phyloP scores from a whole-genome alignment of 2,329 filamentous ascomycete species.

The Colletotrichum tofieldiae region DNA sequence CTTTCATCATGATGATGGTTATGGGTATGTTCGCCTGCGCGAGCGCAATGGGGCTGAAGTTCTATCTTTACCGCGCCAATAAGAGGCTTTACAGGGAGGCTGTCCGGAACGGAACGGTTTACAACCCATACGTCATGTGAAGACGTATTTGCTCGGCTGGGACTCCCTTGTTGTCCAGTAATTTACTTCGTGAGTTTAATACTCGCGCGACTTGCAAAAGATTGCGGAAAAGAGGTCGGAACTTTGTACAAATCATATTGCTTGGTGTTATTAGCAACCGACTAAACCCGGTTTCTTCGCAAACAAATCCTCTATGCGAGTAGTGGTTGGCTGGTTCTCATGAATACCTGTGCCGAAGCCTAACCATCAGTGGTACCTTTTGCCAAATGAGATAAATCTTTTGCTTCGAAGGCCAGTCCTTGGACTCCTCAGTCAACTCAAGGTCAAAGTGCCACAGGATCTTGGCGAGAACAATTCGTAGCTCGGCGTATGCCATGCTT shows the following conservation, averaged over 20 bases:
- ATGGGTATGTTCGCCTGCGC: constrained; percentile 31
- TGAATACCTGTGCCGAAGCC: not conserved
- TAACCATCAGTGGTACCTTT: constrained; percentile 43
- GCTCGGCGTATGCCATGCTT: constrained; percentile 62
- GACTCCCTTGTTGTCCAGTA: not conserved
- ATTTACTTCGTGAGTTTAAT: too few species aligned
- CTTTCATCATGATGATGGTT: constrained; percentile 47
- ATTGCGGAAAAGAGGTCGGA: not conserved
- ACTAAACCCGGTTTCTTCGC: not conserved
- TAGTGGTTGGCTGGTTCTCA: not conserved
- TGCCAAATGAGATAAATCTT: constrained; percentile 57
- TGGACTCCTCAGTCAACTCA: constrained; percentile 51
- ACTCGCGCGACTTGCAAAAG: not conserved
- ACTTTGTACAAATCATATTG: not conserved
- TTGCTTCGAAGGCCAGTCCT: constrained; percentile 56
- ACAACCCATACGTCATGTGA: constrained; percentile 44
- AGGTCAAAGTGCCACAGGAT: constrained; percentile 64
- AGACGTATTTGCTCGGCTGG: too few species aligned
- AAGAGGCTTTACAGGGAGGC: constrained; percentile 43
- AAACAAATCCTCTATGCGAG: not conserved
- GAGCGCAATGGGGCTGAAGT: constrained; percentile 41
- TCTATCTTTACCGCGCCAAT: constrained; percentile 43
- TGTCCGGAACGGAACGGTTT: constrained; percentile 38
- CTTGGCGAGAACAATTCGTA: constrained; percentile 62
- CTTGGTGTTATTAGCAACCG: not conserved